phyloP scores from a whole-genome alignment of 345 rosid genomes.

The Hypericum androsaemum region DNA sequence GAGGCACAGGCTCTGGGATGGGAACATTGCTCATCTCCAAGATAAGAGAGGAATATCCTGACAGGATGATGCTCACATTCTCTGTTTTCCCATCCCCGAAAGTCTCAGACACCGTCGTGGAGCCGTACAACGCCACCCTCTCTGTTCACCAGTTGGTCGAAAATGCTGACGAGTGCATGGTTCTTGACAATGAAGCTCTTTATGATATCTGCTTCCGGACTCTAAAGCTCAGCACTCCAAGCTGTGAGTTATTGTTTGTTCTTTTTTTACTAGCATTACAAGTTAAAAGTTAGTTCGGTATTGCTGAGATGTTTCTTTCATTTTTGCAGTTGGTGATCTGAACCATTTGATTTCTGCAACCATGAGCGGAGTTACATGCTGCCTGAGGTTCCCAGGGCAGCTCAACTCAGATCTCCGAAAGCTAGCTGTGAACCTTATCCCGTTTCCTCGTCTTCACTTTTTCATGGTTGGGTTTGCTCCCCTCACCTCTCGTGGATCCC shows the following conservation, averaged over 20 bases:
- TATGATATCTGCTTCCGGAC: slow-evolving; percentile 98
- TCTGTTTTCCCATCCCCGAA: slow-evolving; percentile 97
- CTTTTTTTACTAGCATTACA: background rate
- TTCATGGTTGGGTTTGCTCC: slow-evolving; percentile 97
- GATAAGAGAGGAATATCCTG: slow-evolving; percentile 95
- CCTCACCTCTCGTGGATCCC: slow-evolving; percentile 44
- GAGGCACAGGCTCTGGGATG: slow-evolving; percentile 98
- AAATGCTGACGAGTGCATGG: slow-evolving; percentile 97
- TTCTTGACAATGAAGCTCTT: slow-evolving; percentile 92
- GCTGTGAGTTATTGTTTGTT: slow-evolving; percentile 46
- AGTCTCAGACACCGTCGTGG: slow-evolving; percentile 96
- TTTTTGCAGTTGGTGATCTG: slow-evolving; percentile 77
- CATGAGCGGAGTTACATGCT: slow-evolving; percentile 96
- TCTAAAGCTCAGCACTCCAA: slow-evolving; percentile 91
- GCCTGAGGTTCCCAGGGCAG: slow-evolving; percentile 95
- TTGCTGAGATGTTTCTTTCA: slow-evolving; percentile 5
- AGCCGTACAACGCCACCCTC: slow-evolving; percentile 95
- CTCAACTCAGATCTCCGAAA: slow-evolving; percentile 90
- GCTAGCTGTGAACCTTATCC: slow-evolving; percentile 88
- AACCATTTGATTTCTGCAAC: slow-evolving; percentile 92
- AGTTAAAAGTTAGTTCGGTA: background rate
- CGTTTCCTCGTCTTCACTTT: slow-evolving; percentile 97
- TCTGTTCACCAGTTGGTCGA: slow-evolving; percentile 95
- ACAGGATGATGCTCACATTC: slow-evolving; percentile 97
- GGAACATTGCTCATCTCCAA: slow-evolving; percentile 89